Evolutionary conservation across 345 rosid genomes (phyloP).

Genomic region (Acer yangbiense): DNA sequence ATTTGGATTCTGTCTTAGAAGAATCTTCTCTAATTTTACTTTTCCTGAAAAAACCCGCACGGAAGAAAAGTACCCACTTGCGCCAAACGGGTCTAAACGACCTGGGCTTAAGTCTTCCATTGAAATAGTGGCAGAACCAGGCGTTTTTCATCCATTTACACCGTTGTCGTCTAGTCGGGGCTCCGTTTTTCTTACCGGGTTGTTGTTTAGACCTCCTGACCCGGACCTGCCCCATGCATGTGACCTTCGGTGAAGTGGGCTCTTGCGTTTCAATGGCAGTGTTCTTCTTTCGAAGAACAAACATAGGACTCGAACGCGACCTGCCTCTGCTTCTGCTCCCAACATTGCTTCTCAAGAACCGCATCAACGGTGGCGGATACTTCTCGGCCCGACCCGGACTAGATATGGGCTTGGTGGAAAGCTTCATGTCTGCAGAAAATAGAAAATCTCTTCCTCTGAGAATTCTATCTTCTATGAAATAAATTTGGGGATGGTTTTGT

Average conservation of each 20-base stretch:
- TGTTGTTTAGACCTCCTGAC: constrained; percentile 61
- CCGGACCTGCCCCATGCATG: constrained; percentile 98
- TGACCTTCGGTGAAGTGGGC: constrained; percentile 90
- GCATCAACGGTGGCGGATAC: constrained; percentile 86
- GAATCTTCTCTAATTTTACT: constrained; percentile 33
- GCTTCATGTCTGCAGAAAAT: constrained; percentile 45
- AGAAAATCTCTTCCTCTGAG: neutral
- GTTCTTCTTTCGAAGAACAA: constrained; percentile 56
- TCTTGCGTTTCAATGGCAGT: constrained; percentile 69
- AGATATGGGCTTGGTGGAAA: constrained; percentile 60
- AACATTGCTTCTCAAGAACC: constrained; percentile 67
- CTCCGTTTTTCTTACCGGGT: constrained; percentile 28
- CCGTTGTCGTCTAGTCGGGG: constrained; percentile 20
- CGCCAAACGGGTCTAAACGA: constrained; percentile 42
- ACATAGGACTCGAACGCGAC: constrained; percentile 86
- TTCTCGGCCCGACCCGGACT: constrained; percentile 94
- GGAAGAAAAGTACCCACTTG: constrained; percentile 40
- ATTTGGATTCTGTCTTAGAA: constrained; percentile 31
- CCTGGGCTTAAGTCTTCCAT: constrained; percentile 28
- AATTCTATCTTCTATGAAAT: neutral
- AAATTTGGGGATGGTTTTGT: neutral
- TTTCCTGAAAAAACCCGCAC: constrained; percentile 24
- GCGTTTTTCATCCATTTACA: constrained; percentile 51
- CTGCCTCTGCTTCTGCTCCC: constrained; percentile 76
- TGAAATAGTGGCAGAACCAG: constrained; percentile 30